Conservation (phyloP, 768 basidiomycete genomes). For the Tricholoma furcatifolium region DNA sequence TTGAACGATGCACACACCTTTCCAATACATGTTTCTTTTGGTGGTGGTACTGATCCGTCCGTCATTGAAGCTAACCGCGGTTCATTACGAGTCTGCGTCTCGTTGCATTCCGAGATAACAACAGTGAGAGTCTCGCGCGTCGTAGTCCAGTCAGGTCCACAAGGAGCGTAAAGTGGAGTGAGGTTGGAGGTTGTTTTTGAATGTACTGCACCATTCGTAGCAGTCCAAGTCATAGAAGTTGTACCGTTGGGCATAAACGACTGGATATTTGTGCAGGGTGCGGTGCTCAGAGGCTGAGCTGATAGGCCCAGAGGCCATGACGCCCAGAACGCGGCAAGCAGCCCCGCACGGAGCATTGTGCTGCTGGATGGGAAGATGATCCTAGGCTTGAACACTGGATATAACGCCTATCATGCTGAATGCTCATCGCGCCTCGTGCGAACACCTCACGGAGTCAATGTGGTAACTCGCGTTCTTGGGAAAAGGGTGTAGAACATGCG, state of each 20-base stretch:
- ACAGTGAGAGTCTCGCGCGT: conserved; percentile 20
- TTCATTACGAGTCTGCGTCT: conserved; percentile 22
- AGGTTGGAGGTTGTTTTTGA: conserved; percentile 11
- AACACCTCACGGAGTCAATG: too few relatives aligned
- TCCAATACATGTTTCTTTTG: conserved; percentile 9
- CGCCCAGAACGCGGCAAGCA: background rate
- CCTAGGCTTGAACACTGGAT: background rate
- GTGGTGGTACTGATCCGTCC: background rate
- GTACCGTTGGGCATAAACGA: conserved; percentile 15
- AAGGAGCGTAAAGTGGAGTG: conserved; percentile 23
- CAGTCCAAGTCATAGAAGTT: conserved; percentile 12
- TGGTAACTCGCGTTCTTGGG: too few relatives aligned
- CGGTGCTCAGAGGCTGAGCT: background rate
- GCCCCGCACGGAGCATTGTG: background rate
- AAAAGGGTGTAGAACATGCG: too few relatives aligned
- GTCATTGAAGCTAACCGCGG: conserved; percentile 18
- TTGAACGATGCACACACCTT: background rate
- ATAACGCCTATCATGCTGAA: background rate
- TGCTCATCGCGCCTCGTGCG: background rate
- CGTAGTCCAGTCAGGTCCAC: conserved; percentile 21
- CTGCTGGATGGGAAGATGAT: background rate
- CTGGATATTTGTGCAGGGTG: conserved; percentile 7
- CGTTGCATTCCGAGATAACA: conserved; percentile 17
- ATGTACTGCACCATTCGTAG: conserved; percentile 9
- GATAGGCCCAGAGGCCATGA: background rate